Evolutionary conservation across 305 asterid genomes (phyloP).

Genomic region (Galium porrigens): DNA sequence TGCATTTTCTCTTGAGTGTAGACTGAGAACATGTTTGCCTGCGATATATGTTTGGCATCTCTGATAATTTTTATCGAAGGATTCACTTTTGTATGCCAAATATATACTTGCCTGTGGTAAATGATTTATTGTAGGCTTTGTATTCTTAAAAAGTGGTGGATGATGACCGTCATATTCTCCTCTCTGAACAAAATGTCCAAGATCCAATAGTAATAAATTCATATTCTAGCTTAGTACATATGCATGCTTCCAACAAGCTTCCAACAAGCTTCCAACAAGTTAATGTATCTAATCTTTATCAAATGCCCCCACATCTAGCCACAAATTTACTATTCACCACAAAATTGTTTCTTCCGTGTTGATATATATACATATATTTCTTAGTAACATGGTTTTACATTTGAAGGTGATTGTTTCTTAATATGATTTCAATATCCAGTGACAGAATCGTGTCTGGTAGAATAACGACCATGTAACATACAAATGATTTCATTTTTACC

Average conservation of each 20-base stretch:
- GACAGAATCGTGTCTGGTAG: background rate
- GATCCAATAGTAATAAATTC: background rate
- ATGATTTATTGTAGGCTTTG: background rate
- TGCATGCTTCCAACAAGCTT: background rate
- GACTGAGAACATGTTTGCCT: background rate
- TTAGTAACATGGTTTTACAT: background rate
- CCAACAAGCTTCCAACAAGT: background rate
- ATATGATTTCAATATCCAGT: background rate
- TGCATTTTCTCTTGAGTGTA: background rate
- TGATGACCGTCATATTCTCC: background rate
- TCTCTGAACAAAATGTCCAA: background rate
- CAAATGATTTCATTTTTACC: background rate
- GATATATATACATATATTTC: background rate
- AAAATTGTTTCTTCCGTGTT: background rate
- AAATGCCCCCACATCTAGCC: background rate
- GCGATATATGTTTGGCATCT: constrained; percentile 2
- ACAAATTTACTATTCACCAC: background rate
- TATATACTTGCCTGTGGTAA: background rate
- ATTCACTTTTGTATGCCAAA: background rate
- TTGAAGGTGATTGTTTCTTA: background rate
- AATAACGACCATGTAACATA: background rate
- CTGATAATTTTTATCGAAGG: background rate
- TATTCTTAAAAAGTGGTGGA: background rate
- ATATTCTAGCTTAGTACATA: background rate
- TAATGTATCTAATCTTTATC: no score